Percentiles rank a stretch among this genome's conserved stretches.
Conservation (phyloP, 306 rosid genomes). For the Oxytropis ochrocephala region DNA sequence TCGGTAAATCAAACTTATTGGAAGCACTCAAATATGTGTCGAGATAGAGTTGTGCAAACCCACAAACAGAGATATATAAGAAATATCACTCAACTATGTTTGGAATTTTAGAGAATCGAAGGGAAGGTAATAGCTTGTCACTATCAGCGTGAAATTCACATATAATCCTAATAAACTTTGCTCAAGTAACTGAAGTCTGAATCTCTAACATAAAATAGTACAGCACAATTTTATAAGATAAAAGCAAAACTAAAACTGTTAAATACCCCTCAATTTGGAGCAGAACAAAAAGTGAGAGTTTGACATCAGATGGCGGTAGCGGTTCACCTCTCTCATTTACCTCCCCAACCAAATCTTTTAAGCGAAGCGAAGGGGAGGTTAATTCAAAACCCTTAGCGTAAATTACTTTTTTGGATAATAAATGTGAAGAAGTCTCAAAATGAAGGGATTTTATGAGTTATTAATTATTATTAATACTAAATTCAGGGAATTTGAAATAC, state of each 20-base stretch:
- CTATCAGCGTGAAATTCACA: background rate
- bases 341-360: background rate
- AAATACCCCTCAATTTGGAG: constrained; percentile 8
- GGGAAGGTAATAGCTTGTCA: background rate
- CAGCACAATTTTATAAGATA: too few species aligned
- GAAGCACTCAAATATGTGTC: background rate
- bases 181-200: background rate
- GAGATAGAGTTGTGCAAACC: background rate
- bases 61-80: background rate
- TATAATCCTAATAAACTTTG: background rate
- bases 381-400: too few species aligned
- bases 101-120: background rate
- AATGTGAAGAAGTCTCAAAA: too few species aligned
- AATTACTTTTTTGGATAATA: too few species aligned
- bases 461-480: too few species aligned
- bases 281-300: background rate
- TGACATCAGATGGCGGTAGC: background rate
- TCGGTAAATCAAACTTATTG: background rate
- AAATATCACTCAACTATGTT: background rate
- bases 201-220: background rate
- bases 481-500: too few species aligned
- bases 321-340: background rate
- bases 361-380: too few species aligned
- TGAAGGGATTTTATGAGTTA: too few species aligned
- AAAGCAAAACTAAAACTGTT: background rate